A percentile compares a stretch with the other conserved stretches of the same genome.
These are phyloP conservation scores for Teunomyces atbi DNA, from an alignment of 805 yeast species.

Conservation along the genomic window DNA sequence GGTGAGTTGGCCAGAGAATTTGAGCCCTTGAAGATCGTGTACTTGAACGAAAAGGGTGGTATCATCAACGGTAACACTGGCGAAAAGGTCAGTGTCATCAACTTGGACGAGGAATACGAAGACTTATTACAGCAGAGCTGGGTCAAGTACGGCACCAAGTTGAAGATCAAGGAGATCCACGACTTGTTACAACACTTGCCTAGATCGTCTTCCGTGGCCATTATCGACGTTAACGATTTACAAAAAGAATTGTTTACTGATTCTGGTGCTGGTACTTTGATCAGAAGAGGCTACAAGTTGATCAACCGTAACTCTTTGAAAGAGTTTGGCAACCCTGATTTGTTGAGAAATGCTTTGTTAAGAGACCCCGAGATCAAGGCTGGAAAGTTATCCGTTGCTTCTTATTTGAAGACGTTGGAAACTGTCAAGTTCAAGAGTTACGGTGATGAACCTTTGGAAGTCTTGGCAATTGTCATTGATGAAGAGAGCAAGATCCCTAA, in stretches of 20 bases:
- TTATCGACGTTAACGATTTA: conserved; percentile 89
- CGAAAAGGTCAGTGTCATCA: conserved; percentile 84
- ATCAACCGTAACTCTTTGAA: conserved; percentile 64
- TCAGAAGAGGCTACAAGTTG: conserved; percentile 94
- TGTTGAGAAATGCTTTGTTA: conserved; percentile 70
- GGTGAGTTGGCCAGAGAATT: conserved; percentile 96
- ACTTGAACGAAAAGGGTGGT: conserved; percentile 97
- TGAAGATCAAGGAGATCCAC: conserved; percentile 94
- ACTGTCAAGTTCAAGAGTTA: conserved; percentile 64
- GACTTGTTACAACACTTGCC: conserved; percentile 93
- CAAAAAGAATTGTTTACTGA: conserved; percentile 98
- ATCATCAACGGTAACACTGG: conserved; percentile 89
- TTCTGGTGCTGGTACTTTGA: conserved; percentile 98
- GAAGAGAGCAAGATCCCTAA: conserved; percentile 57
- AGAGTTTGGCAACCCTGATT: conserved; percentile 73
- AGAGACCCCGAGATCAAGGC: conserved; percentile 73
- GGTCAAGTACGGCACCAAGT: conserved; percentile 98
- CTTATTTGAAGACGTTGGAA: conserved; percentile 75
- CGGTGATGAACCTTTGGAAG: conserved; percentile 96
- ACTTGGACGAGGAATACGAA: conserved; percentile 95
- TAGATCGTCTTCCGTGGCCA: conserved; percentile 96
- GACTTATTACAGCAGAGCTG: conserved; percentile 87
- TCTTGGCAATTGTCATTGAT: conserved; percentile 74
- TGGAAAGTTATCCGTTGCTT: conserved; percentile 72
- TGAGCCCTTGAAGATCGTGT: conserved; percentile 95